These are phyloP conservation scores for Xylaria polymorpha DNA, from an alignment of 2,329 filamentous ascomycete species.

Conservation along the genomic window DNA sequence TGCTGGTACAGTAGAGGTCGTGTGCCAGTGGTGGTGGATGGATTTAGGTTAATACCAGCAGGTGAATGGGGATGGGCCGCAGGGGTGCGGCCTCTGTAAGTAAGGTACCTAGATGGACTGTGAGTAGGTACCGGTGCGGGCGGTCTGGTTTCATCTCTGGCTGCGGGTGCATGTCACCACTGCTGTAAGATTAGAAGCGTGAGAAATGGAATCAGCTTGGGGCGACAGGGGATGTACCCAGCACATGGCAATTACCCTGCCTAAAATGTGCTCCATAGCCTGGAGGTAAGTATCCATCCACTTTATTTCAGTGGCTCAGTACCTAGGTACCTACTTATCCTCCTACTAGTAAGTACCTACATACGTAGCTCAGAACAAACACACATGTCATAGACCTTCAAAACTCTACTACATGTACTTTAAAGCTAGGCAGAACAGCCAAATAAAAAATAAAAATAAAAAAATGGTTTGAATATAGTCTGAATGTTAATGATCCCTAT, in stretches of 20 bases:
- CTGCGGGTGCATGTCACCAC: not conserved
- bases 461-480: too few relatives aligned
- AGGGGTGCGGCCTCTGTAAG: not conserved
- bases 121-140: not conserved
- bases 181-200: not conserved
- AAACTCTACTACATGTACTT: too few relatives aligned
- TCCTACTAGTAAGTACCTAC: too few relatives aligned
- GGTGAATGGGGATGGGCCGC: not conserved
- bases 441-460: too few relatives aligned
- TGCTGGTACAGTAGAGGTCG: not conserved
- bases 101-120: not conserved
- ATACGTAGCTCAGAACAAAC: too few relatives aligned
- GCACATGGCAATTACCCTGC: constrained; percentile 1
- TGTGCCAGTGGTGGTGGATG: constrained; percentile 3
- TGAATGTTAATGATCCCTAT: too few relatives aligned
- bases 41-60: constrained; percentile 6
- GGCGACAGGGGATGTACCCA: not conserved
- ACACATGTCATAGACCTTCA: too few relatives aligned
- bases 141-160: too few relatives aligned
- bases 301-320: constrained; percentile 6
- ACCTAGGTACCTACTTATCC: too few relatives aligned
- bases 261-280: not conserved
- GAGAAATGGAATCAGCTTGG: not conserved
- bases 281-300: not conserved
- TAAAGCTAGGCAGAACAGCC: too few relatives aligned